Conservation (phyloP, 148 eudicot genomes). For the Fagopyrum tataricum region DNA sequence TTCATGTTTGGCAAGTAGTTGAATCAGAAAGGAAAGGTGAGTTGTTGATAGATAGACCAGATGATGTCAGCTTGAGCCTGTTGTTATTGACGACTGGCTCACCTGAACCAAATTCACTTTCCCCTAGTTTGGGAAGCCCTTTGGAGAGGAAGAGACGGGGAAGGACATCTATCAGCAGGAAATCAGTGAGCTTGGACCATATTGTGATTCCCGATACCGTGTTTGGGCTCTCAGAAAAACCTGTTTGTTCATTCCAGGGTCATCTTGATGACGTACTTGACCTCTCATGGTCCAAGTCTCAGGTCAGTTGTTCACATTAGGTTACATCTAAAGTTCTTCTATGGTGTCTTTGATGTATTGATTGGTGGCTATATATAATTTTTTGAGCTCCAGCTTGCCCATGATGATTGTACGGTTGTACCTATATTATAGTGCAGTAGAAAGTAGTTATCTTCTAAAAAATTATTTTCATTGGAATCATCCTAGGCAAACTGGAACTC, state of each 20-base stretch:
- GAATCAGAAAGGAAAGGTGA: constrained; percentile 74
- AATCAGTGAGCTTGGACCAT: constrained; percentile 51
- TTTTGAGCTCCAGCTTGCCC: not conserved
- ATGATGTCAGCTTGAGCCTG: constrained; percentile 51
- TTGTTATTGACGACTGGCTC: constrained; percentile 59
- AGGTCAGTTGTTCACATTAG: constrained; percentile 35
- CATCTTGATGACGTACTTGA: constrained; percentile 89
- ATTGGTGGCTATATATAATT: not conserved
- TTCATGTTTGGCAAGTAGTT: constrained; percentile 83
- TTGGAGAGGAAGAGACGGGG: constrained; percentile 73
- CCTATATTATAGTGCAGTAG: not conserved
- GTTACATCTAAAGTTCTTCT: not conserved
- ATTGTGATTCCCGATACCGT: constrained; percentile 58
- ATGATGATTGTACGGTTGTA: not conserved
- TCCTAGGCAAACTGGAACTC: too few relatives aligned
- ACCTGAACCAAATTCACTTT: constrained; percentile 40
- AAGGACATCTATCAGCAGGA: constrained; percentile 70
- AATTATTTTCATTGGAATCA: not conserved
- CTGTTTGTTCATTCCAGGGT: constrained; percentile 83
- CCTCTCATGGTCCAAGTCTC: constrained; percentile 94
- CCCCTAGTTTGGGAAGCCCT: constrained; percentile 43
- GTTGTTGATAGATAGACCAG: constrained; percentile 56
- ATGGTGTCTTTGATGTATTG: constrained; percentile 2
- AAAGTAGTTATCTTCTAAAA: not conserved
- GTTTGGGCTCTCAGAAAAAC: constrained; percentile 86